Base-by-base conservation (phyloP, 164 flowering plant species). In the Dillenia turbinata region DNA sequence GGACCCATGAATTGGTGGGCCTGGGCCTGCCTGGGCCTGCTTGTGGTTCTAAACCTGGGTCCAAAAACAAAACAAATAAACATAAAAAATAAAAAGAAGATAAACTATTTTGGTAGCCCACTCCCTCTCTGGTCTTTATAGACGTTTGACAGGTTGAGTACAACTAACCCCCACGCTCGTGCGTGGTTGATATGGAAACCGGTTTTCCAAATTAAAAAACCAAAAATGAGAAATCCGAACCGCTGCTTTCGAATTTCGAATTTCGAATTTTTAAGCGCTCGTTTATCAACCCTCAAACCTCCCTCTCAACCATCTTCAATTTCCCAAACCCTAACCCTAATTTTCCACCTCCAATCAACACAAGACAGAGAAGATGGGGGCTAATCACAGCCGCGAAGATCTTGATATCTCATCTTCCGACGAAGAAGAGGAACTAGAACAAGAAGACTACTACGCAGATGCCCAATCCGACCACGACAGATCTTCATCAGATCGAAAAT, bases 301-400 rank as follows among this genome's bases (percentile, higher is more conserved):
- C n/a, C 69, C 3, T 49, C 19, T 33, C 43, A 44, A 24, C 2
- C 47, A 8, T 3, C 10, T 53, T 47, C 46, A 17, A 16, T 40
- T 14, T 15, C 52, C 10, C 49, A 24, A 10, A 10, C 15, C 48
- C 47, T 48, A 43, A 40, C 52, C 40, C 48, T 5, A 5, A 5
- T 5, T 33, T 47, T 49, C 12, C 44, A 55, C 46, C 12, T 52
- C 22, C 5, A 47, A 49, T n/a, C 67, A 52, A 55, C 57, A 24
- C 40, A 58, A 5, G 57, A 66, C 9, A 59, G 49, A 44, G 40
- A 52, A 10, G 44, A 87, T 87, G 92, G 92, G 90, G 9, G 83
- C 62, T 14, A 45, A 81, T 24, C 86, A 80, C n/a, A 85, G 92
- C 59, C 87, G 86, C 58, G 89, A 85, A 58, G 88, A 79, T 51